Evolutionary conservation across 768 basidiomycete genomes (phyloP), one percentile per base, ranked within the genome.

Genomic region (Leccinum olivaceopallidum): DNA sequence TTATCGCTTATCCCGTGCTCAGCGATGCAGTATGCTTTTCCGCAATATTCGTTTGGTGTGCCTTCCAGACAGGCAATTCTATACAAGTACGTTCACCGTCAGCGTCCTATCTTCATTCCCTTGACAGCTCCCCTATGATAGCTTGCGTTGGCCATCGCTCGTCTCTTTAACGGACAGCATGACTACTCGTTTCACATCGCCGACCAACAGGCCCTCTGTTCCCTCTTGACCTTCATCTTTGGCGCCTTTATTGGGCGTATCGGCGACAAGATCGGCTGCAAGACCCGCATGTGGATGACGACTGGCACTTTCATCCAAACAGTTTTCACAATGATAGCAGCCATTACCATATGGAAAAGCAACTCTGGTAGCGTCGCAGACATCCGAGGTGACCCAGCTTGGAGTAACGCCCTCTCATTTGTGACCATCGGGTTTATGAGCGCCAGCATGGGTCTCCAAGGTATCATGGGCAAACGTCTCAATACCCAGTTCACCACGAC

Each of bases 141-240:
- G 86, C 79, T 95, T 14, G 82, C 89, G 1, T 77, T 95, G 26
- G 93, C 94, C 3, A 69, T 95, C 55, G 92, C 90, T 0, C 85
- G 94, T 9, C 84, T 92, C n/a, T 94, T 92, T 73, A 79, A 70
- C 74, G 81, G 26, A 64, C 77, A 18, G 69, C 78, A 80, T 47
- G 84, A 89, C 68, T 69, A 69, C 16, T 73, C 80, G 0, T 94
- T 95, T 77, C 92, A 92, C 73, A 82, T 82, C 58, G 81, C 92
- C 3, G 94, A 97, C 67, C 86, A 86, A 71, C 92, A 93, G 71
- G 93, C 94, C 16, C 78, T 96, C 56, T 85, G 83, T 37, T 92
- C 90, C n/a, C 74, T 95, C 12, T 67, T 91, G 59, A 73, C 84
- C n/a, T 95, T 95, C 81, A 81, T 90, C 64, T 59, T 79, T 10